Base-by-base conservation (phyloP, 495 filamentous ascomycete genomes). In the Podospora appendiculata region DNA sequence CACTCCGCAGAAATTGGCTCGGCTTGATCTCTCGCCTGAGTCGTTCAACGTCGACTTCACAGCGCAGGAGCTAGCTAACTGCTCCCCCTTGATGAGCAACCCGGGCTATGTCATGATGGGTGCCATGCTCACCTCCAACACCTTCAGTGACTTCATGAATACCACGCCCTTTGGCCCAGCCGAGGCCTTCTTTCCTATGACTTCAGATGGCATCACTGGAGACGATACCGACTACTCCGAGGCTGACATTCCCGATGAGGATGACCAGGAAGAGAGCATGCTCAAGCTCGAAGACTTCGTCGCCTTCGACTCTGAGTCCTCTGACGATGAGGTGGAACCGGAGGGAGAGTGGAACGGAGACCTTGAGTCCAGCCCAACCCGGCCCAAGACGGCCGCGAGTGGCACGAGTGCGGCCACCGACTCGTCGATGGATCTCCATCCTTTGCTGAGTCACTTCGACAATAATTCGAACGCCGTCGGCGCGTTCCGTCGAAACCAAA, bases 31-130 rank as follows among this genome's bases (percentile, higher is more conserved):
- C 25, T 71, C 72, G 8, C 70, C 71, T 0, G 74, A 78, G 55
- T 63, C 71, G 19, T 70, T 73, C 47, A 62, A 70, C n/a, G 41
- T 76, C 19, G 62, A 69, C 46, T 70, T 81, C 45, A 65, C 49
- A 70, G 78, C 51, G 70, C 80, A 50, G 71, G 54, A 54, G 32
- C 7, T 61, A 44, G 14, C 56, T 3, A 64, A 63, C 77, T 79
- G 51, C 73, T 76, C 32, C 71, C 78, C 85, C 34, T 81, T 88
- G 68, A 69, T 87, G 45, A 80, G 75, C 53, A 83, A 85, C 33
- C 79, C 82, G n/a, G 79, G 79, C 38, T 85, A 85, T 51, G 70
- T 90, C 52, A 88, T 90, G 86, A 82, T 90, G 78, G 82, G 82
- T 25, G 85, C 83, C 53, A 78, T 79, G 75, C 66, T 71, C 36